Base-by-base conservation (phyloP, 305 asterid species). In the Salvia sclarea region DNA sequence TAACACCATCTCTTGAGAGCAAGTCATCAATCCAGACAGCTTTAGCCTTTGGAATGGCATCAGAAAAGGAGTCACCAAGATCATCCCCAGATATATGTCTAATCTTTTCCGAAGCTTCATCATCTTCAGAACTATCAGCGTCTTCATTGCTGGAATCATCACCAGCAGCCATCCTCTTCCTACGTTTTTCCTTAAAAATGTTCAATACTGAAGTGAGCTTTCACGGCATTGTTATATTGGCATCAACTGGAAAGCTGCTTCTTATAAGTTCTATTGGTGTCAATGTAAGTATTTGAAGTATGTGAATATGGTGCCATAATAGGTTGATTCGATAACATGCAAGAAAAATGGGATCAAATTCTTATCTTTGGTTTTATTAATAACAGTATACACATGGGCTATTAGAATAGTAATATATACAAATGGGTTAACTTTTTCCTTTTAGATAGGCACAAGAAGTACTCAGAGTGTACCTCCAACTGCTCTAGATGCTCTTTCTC, bases 71-170 rank as follows among this genome's bases (percentile, higher is more conserved):
- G 67, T 91, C 96, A 38, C 96, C 97, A 55, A 90, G 96, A 77
- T 94, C 99, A 80, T 94, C 99, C 52, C 97, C 97, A 73, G 99
- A 94, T 70, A 91, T 50, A 64, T 85, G 83, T 64, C 37, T 85
- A 45, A 10, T 76, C 22, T 22, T 75, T 70, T 78, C 83, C 8
- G 64, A 57, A 43, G 83, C 70, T 72, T 76, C 81, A 55, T 79
- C 64, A 43, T 85, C 90, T 66, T 84, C 88, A 56, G 86, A 79
- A 66, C 67, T 81, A 60, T 76, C 76, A 38, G 47, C 84, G 73
- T 86, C 96, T 62, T 91, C 97, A 53, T 86, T 83, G 72, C 90
- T 73, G 35, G 86, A 82, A 77, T 85, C 94, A 80, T 84, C 92
- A 74, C 73, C 83, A 57, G 83, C 92, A 75, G 61, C 74, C 95